Conservation (phyloP, 768 basidiomycete genomes). For the Dentipellis sp. region DNA sequence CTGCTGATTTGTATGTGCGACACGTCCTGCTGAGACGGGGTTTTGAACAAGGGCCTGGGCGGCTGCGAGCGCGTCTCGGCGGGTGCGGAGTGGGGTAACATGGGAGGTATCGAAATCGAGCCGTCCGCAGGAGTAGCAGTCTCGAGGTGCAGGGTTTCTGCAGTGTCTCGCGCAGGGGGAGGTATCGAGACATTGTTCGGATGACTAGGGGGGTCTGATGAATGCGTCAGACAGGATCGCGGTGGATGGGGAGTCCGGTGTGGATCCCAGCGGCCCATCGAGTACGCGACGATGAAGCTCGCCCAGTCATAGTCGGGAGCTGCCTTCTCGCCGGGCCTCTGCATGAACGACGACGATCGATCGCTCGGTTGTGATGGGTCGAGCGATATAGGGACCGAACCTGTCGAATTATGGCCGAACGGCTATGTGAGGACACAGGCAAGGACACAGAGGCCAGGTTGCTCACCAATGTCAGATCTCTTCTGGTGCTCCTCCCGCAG, state of each 20-base stretch:
- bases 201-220: neutral
- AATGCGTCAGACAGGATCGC: slow-evolving; percentile 19
- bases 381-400: slow-evolving; percentile 12
- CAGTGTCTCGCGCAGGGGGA: neutral
- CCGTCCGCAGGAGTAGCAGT: neutral
- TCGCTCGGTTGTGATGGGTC: slow-evolving; percentile 21
- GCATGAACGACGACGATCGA: slow-evolving; percentile 8
- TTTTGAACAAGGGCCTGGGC: neutral
- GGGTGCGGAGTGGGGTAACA: neutral
- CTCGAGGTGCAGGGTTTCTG: neutral
- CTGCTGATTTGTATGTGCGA: neutral
- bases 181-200: neutral
- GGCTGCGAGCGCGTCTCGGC: neutral
- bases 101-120: neutral
- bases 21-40: neutral
- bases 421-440: neutral
- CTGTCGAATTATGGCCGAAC: neutral
- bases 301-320: slow-evolving; percentile 54
- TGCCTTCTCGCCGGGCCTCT: slow-evolving; percentile 11
- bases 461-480: slow-evolving; percentile 9
- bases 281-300: slow-evolving; percentile 69
- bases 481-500: slow-evolving; percentile 10
- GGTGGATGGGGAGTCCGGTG: slow-evolving; percentile 59
- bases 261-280: slow-evolving; percentile 73
- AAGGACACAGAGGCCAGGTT: neutral